A percentile compares a stretch with the other conserved stretches of the same genome.
Conservation (phyloP, 257 asterid genomes). For the Solanum chaucha region DNA sequence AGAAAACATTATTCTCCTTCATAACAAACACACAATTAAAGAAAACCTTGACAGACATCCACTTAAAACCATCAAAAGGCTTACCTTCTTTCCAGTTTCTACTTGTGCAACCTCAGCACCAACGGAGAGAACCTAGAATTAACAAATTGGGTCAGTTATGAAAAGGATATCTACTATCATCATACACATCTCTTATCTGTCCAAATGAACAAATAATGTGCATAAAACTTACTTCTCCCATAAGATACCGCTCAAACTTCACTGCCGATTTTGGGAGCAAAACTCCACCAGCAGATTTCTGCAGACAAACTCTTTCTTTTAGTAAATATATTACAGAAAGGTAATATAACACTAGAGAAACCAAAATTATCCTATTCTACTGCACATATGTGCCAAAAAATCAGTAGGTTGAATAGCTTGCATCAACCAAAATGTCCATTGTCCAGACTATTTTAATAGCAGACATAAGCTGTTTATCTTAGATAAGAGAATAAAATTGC, state of each 20-base stretch:
- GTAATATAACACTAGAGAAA: background rate
- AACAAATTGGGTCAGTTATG: background rate
- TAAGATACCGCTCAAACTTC: constrained; percentile 72
- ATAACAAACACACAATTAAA: too few relatives aligned
- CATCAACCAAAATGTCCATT: background rate
- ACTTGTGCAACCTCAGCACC: constrained; percentile 64
- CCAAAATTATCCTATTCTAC: background rate
- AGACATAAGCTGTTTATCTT: too few relatives aligned
- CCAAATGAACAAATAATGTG: background rate
- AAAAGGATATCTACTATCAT: background rate
- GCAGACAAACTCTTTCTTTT: constrained; percentile 5
- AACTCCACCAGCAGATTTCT: constrained; percentile 97
- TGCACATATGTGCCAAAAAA: background rate
- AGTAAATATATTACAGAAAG: background rate
- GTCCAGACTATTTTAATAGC: too few relatives aligned
- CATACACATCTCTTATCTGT: background rate
- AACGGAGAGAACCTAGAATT: constrained; percentile 53
- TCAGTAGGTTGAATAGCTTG: background rate
- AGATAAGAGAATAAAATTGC: too few relatives aligned
- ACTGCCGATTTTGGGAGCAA: constrained; percentile 89
- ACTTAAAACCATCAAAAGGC: background rate
- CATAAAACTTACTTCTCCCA: constrained; percentile 68
- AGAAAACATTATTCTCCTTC: too few relatives aligned
- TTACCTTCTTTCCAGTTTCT: constrained; percentile 71
- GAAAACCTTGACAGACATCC: background rate